Percentiles rank a stretch among this genome's conserved stretches.
Evolutionary conservation across 257 asterid genomes (phyloP).

Genomic region (Nicotiana benthamiana): DNA sequence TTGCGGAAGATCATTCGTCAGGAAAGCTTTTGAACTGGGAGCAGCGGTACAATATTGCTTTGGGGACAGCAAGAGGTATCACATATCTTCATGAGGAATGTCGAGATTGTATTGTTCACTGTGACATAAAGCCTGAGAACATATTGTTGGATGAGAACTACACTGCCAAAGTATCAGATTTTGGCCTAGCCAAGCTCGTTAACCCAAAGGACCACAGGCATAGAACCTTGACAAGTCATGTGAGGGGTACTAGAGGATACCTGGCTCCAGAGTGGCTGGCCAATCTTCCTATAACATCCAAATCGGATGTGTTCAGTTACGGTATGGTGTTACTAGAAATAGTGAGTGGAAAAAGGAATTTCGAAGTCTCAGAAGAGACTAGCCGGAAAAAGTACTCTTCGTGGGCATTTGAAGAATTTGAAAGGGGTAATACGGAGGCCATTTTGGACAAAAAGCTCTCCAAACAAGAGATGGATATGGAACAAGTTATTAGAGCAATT

Average conservation of each 20-base stretch:
- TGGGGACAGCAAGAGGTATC: slow-evolving; percentile 78
- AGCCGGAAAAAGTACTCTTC: slow-evolving; percentile 42
- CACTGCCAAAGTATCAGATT: slow-evolving; percentile 72
- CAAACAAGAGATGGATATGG: slow-evolving; percentile 43
- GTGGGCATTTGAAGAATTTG: slow-evolving; percentile 87
- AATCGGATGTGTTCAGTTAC: slow-evolving; percentile 65
- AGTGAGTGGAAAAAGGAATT: slow-evolving; percentile 82
- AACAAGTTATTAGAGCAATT: slow-evolving; percentile 53
- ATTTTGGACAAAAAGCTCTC: slow-evolving; percentile 48
- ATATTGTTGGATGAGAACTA: slow-evolving; percentile 71
- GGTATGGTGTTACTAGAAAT: slow-evolving; percentile 83
- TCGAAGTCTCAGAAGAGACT: slow-evolving; percentile 62
- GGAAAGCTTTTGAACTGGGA: slow-evolving; percentile 69
- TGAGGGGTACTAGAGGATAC: slow-evolving; percentile 84
- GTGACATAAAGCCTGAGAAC: slow-evolving; percentile 90
- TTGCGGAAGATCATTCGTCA: slow-evolving; percentile 40
- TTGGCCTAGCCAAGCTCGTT: slow-evolving; percentile 76
- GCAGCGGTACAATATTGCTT: slow-evolving; percentile 51
- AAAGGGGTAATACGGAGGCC: slow-evolving; percentile 46
- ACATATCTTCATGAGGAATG: slow-evolving; percentile 90
- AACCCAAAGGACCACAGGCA: slow-evolving; percentile 65
- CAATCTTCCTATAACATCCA: slow-evolving; percentile 73
- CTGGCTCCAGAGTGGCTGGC: slow-evolving; percentile 91
- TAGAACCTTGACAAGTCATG: slow-evolving; percentile 57
- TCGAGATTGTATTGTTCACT: slow-evolving; percentile 82